These are phyloP conservation scores for Penicillium atrosanguineum DNA, from an alignment of 495 filamentous ascomycete species.

Conservation along the genomic window DNA sequence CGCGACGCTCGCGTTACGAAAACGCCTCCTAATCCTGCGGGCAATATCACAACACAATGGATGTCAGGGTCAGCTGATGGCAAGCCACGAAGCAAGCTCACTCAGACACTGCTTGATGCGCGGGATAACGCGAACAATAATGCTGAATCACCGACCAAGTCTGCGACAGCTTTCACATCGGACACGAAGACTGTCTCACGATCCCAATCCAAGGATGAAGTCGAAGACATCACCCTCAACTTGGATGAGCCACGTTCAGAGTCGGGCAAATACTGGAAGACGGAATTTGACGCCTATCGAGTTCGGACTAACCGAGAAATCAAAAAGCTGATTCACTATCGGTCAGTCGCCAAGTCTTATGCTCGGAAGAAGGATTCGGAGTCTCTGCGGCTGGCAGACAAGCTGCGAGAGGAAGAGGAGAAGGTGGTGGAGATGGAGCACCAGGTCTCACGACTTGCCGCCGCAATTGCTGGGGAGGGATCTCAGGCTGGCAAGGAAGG, in stretches of 20 bases:
- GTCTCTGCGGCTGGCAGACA: constrained; percentile 66
- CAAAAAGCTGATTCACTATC: constrained; percentile 74
- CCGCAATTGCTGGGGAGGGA: constrained; percentile 49
- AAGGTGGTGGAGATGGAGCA: constrained; percentile 52
- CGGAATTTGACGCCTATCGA: constrained; percentile 80
- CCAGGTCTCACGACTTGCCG: constrained; percentile 59
- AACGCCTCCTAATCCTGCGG: constrained; percentile 44
- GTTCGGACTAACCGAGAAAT: constrained; percentile 75
- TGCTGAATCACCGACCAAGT: constrained; percentile 13
- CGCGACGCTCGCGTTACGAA: constrained; percentile 32
- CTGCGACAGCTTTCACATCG: constrained; percentile 11
- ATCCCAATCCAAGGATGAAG: constrained; percentile 16
- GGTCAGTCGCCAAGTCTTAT: constrained; percentile 80
- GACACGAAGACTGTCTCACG: constrained; percentile 7
- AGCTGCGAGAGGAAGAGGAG: constrained; percentile 62
- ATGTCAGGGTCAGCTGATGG: constrained; percentile 50
- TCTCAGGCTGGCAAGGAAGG: constrained; percentile 47
- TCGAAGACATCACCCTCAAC: constrained; percentile 67
- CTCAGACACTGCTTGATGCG: constrained; percentile 45
- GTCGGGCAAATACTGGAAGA: constrained; percentile 93
- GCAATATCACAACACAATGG: constrained; percentile 67
- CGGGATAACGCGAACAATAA: constrained; percentile 36
- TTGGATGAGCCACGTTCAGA: constrained; percentile 76
- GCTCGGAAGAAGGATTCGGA: constrained; percentile 87
- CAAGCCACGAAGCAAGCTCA: constrained; percentile 45